Percentiles rank a stretch among this genome's conserved stretches.
phyloP scores from a whole-genome alignment of 208 protist genomes.

The Balamuthia mandrillaris region DNA sequence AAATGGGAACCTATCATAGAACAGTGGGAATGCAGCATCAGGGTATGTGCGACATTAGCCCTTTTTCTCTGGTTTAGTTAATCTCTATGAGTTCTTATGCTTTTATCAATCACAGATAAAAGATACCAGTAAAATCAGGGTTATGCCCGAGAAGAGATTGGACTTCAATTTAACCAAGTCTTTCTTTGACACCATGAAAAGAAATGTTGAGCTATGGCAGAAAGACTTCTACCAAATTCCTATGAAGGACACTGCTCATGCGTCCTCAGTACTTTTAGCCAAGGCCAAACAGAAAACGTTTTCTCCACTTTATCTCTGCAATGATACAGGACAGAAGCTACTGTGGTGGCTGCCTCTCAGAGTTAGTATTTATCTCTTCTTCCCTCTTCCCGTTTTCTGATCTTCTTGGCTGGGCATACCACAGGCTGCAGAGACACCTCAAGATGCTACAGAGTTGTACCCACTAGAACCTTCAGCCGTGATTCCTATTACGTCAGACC shows the following conservation, averaged over 20 bases:
- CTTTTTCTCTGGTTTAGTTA: not conserved
- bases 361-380: too few species aligned
- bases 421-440: too few species aligned
- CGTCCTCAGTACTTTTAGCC: not conserved
- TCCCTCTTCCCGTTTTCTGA: too few species aligned
- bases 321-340: not conserved
- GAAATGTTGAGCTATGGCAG: constrained; percentile 23
- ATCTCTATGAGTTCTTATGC: not conserved
- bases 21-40: not conserved
- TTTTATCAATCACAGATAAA: constrained; percentile 5
- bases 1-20: constrained; percentile 41
- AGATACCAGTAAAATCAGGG: not conserved
- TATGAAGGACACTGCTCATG: not conserved
- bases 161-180: constrained; percentile 38
- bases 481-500: too few species aligned
- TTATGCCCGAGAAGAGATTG: not conserved
- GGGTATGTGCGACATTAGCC: not conserved
- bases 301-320: not conserved
- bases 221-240: not conserved
- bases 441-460: not conserved
- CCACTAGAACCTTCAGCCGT: too few species aligned
- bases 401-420: too few species aligned
- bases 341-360: too few species aligned
- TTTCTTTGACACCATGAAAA: constrained; percentile 40
- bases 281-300: not conserved